phyloP scores from a whole-genome alignment of 768 basidiomycete species.

The Boletellus emodensis region DNA sequence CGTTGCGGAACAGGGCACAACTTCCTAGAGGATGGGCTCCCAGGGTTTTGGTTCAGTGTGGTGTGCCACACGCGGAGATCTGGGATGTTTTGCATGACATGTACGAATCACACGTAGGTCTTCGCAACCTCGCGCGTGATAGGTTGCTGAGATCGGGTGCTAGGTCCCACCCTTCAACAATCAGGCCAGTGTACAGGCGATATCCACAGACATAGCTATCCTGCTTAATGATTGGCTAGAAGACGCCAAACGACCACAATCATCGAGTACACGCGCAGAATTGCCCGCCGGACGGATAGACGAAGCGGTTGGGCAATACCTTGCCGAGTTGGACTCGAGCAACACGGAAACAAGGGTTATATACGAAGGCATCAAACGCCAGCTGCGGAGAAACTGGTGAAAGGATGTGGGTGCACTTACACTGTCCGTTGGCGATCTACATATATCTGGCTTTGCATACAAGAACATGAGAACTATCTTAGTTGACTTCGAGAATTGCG shows the following conservation, averaged over 20 bases:
- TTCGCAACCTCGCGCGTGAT: background rate
- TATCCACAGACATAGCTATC: conserved; percentile 78
- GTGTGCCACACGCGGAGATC: conserved; percentile 74
- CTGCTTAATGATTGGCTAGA: conserved; percentile 80
- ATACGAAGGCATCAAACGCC: conserved; percentile 70
- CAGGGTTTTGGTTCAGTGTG: conserved; percentile 72
- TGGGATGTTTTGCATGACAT: conserved; percentile 85
- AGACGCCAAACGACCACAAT: conserved; percentile 69
- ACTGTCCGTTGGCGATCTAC: conserved; percentile 11
- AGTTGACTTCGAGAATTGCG: conserved; percentile 73
- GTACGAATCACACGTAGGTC: conserved; percentile 80
- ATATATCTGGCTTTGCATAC: conserved; percentile 10
- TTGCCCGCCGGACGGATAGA: conserved; percentile 80
- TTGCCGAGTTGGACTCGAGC: conserved; percentile 61
- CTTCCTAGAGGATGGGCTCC: conserved; percentile 81
- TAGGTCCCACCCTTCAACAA: conserved; percentile 83
- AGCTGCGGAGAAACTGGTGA: conserved; percentile 69
- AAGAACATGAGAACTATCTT: conserved; percentile 16
- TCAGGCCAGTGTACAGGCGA: conserved; percentile 71
- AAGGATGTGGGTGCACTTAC: conserved; percentile 14
- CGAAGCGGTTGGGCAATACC: conserved; percentile 66
- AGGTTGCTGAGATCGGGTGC: conserved; percentile 3
- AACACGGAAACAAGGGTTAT: conserved; percentile 57
- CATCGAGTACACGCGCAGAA: conserved; percentile 56
- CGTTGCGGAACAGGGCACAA: conserved; percentile 52